Base-by-base conservation (phyloP, 228 moss, liverwort and hornwort genomes). In the Sphagnum magellanicum region DNA sequence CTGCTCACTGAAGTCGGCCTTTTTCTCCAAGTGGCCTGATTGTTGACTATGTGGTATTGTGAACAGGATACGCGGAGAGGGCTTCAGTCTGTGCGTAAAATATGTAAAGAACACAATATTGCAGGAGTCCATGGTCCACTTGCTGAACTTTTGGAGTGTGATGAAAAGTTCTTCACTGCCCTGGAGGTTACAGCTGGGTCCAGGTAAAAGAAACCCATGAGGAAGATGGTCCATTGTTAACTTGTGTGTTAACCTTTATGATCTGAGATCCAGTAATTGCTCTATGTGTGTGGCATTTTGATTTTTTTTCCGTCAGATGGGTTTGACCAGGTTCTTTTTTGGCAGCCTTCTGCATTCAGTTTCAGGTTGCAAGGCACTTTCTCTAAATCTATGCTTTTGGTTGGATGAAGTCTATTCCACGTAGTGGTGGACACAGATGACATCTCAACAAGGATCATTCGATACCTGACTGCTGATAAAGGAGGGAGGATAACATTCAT, bases 151-250 rank as follows among this genome's bases (percentile, higher is more conserved):
- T 81, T 98, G 73, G 98, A 94, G 70, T 98, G 98, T 67, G 98
- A 98, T 68, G 98, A 98, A 81, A 98, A 98, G 57, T 98, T 98
- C 75, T 98, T 92, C 75, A 98, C 98, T 8, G 98, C 98, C 69
- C 87, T 93, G 32, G 98, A 98, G 77, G 98, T 98, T 59, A 98
- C 98, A 60, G 98, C 92, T 67, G 98, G 98, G 72, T 90, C 77
- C 80, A 93, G 97, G 95, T 95, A 77, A 53, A 48, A 46, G 52
- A 63, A 65, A 63, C 11, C 13, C 70, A 60, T 55, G 61, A 73
- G 65, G 50, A 66, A 63, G 63, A 49, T 66, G 70, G 11, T 68
- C 32, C 32, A 32, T 32, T 32, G 32, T 32, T 32, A 32, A 32
- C 32, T 32, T 32, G 32, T 32, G 32, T 32, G 32, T 32, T 32